These are phyloP conservation scores for Paecilomyces niveus DNA, from an alignment of 2,329 filamentous ascomycete species.

Conservation along the genomic window DNA sequence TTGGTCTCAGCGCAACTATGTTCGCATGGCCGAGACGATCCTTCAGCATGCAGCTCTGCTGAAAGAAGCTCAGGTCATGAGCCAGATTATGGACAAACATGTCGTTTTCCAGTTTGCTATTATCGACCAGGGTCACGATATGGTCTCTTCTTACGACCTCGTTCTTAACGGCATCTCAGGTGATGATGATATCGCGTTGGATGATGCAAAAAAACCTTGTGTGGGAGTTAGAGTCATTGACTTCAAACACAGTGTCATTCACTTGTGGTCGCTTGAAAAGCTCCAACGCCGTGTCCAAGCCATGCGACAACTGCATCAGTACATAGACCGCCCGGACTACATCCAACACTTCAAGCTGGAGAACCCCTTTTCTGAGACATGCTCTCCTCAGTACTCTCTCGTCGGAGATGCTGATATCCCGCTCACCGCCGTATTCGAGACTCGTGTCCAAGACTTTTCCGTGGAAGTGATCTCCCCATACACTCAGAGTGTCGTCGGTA, in stretches of 20 bases:
- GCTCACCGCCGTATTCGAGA: constrained; percentile 86
- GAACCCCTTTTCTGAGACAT: constrained; percentile 86
- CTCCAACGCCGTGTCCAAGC: constrained; percentile 76
- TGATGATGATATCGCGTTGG: constrained; percentile 77
- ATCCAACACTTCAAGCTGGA: constrained; percentile 86
- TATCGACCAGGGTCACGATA: constrained; percentile 77
- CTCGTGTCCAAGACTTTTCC: constrained; percentile 85
- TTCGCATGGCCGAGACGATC: constrained; percentile 88
- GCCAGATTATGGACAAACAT: constrained; percentile 86
- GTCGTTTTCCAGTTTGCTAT: constrained; percentile 94
- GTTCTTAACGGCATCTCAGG: constrained; percentile 83
- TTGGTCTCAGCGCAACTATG: constrained; percentile 80
- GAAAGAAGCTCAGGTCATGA: constrained; percentile 97
- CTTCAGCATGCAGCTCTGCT: constrained; percentile 79
- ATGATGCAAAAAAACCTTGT: constrained; percentile 78
- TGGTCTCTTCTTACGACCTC: constrained; percentile 93
- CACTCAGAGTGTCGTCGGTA: constrained; percentile 82
- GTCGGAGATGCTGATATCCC: constrained; percentile 92
- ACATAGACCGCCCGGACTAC: constrained; percentile 91
- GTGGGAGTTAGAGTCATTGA: constrained; percentile 86
- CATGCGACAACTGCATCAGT: constrained; percentile 97
- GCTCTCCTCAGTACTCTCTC: constrained; percentile 86
- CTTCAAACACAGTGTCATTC: constrained; percentile 76
- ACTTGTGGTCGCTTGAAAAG: constrained; percentile 92
- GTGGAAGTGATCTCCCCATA: constrained; percentile 89